A percentile compares a stretch with the other conserved stretches of the same genome.
phyloP scores from a whole-genome alignment of 129 eudicot species.

The Flaveria sonorensis region DNA sequence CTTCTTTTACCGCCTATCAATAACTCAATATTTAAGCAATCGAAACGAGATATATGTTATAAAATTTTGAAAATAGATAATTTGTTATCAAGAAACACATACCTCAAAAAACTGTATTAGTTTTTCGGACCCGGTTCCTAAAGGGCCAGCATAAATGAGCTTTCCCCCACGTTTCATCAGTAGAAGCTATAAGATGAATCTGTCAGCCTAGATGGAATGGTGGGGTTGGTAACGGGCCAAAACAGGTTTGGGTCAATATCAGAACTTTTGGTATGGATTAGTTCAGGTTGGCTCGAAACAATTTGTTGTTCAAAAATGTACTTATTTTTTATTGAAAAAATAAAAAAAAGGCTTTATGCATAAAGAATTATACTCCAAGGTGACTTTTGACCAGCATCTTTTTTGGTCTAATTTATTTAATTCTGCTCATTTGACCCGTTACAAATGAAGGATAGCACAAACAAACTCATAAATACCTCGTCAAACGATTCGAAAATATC shows the following conservation, averaged over 20 bases:
- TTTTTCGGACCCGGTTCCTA: conserved; percentile 66
- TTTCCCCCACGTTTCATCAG: conserved; percentile 88
- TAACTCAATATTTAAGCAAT: conserved; percentile 7
- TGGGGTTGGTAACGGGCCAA: conserved; percentile 14
- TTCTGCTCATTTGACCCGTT: neutral
- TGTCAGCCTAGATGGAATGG: conserved; percentile 12
- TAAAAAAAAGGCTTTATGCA: neutral
- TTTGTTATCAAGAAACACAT: conserved; percentile 20
- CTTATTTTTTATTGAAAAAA: neutral
- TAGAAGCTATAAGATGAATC: conserved; percentile 49
- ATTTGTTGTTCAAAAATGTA: neutral
- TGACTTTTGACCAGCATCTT: neutral
- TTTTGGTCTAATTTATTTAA: neutral
- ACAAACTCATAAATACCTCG: conserved; percentile 51
- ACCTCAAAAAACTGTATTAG: conserved; percentile 79
- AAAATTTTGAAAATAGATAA: neutral
- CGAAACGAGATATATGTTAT: neutral
- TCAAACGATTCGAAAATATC: conserved; percentile 98
- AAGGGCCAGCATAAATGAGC: conserved; percentile 89
- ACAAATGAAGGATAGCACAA: neutral
- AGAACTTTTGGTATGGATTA: neutral
- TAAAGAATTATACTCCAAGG: neutral
- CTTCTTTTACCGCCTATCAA: conserved; percentile 55
- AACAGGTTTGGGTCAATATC: neutral
- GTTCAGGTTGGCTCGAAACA: neutral